These are phyloP conservation scores for Pestalotiopsis sp. DNA, from an alignment of 2,329 filamentous ascomycete genomes.

Conservation along the genomic window DNA sequence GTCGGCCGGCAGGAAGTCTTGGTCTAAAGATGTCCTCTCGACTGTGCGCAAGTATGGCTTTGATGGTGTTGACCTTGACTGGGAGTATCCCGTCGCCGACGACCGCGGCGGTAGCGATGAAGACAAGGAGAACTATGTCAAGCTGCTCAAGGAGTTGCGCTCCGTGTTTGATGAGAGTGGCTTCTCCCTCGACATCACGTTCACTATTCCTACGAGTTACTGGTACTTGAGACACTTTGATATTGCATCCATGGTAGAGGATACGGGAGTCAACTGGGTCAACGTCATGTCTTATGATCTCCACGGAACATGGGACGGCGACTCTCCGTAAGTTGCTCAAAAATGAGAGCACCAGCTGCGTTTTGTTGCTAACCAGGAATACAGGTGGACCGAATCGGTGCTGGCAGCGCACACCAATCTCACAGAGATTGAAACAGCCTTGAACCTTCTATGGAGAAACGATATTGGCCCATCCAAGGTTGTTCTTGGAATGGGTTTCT, in stretches of 20 bases:
- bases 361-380: neutral
- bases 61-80: constrained; percentile 17
- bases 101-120: constrained; percentile 24
- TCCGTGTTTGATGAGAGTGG: constrained; percentile 18
- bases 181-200: constrained; percentile 12
- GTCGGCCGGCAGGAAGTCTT: constrained; percentile 22
- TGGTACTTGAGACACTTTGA: constrained; percentile 33
- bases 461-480: constrained; percentile 42
- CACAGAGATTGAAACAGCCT: constrained; percentile 43
- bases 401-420: constrained; percentile 46
- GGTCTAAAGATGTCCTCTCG: constrained; percentile 19
- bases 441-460: constrained; percentile 49
- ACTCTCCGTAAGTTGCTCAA: constrained; percentile 8
- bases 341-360: neutral
- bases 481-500: constrained; percentile 45
- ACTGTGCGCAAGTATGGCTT: constrained; percentile 27
- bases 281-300: constrained; percentile 42
- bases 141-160: constrained; percentile 22
- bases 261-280: constrained; percentile 17
- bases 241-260: constrained; percentile 16
- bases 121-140: constrained; percentile 26
- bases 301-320: constrained; percentile 41
- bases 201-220: constrained; percentile 21
- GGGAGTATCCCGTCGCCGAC: constrained; percentile 16
- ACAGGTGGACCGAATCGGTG: constrained; percentile 32